phyloP scores from a whole-genome alignment of 495 filamentous ascomycete species.

The Talaromyces ruber region DNA sequence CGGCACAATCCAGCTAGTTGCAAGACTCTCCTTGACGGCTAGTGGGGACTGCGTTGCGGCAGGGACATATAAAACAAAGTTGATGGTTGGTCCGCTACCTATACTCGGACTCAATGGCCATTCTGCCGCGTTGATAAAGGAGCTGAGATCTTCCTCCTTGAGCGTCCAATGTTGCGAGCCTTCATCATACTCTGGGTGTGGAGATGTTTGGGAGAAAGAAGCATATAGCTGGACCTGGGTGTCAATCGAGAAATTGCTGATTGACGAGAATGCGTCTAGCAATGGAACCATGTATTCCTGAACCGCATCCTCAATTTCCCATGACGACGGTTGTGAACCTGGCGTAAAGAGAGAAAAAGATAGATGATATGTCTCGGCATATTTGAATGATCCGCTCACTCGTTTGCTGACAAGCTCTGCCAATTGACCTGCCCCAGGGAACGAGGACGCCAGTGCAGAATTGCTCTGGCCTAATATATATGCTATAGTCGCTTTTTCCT shows the following conservation, averaged over 20 bases:
- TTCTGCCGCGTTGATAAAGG: slow-evolving; percentile 95
- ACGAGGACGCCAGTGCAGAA: slow-evolving; percentile 8
- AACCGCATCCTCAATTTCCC: slow-evolving; percentile 84
- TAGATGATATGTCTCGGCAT: slow-evolving; percentile 88
- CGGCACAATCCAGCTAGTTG: slow-evolving; percentile 86
- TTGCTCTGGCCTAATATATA: slow-evolving; percentile 52
- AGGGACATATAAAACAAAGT: slow-evolving; percentile 86
- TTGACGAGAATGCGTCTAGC: slow-evolving; percentile 63
- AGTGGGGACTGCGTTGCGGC: slow-evolving; percentile 50
- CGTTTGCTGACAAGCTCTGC: slow-evolving; percentile 46
- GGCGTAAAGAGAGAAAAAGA: slow-evolving; percentile 93
- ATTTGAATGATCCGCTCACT: slow-evolving; percentile 77
- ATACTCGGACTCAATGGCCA: slow-evolving; percentile 96
- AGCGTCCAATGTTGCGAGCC: slow-evolving; percentile 52
- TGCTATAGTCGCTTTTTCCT: slow-evolving; percentile 84
- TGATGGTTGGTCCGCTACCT: slow-evolving; percentile 84
- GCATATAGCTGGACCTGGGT: slow-evolving; percentile 95
- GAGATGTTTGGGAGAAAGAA: slow-evolving; percentile 63
- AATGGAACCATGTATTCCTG: slow-evolving; percentile 75
- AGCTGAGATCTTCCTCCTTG: slow-evolving; percentile 78
- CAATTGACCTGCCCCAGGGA: slow-evolving; percentile 29
- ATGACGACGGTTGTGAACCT: slow-evolving; percentile 66
- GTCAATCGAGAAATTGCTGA: slow-evolving; percentile 95
- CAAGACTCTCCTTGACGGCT: slow-evolving; percentile 59
- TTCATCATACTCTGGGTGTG: slow-evolving; percentile 45